Percentiles rank a stretch among this genome's conserved stretches.
These are phyloP conservation scores for Kluyveromyces marxianus DNA, from an alignment of 1,139 yeast species.

Conservation along the genomic window DNA sequence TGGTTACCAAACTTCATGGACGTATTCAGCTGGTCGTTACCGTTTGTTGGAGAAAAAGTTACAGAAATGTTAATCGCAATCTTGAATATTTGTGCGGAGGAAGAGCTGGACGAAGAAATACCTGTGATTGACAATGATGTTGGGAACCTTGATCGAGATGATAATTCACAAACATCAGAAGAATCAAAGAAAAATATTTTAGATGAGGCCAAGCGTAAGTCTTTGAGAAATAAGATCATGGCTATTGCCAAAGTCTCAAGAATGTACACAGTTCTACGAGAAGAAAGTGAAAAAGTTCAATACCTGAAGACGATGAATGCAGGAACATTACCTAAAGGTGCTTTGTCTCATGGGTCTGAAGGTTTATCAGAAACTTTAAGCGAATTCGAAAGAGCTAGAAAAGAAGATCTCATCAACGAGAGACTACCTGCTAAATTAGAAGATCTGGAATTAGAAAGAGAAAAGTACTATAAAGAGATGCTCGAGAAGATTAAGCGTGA, in stretches of 20 bases:
- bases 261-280: conserved; percentile 84
- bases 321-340: conserved; percentile 78
- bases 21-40: conserved; percentile 94
- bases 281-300: conserved; percentile 82
- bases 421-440: conserved; percentile 78
- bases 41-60: conserved; percentile 95
- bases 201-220: conserved; percentile 35
- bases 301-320: conserved; percentile 66
- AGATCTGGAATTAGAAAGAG: conserved; percentile 43
- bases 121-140: conserved; percentile 24
- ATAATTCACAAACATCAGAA: conserved; percentile 1
- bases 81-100: conserved; percentile 89
- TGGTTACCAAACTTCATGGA: conserved; percentile 98
- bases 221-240: conserved; percentile 78
- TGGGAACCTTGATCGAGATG: conserved; percentile 7
- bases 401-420: conserved; percentile 78
- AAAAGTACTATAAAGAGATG: conserved; percentile 35
- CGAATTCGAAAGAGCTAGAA: conserved; percentile 77
- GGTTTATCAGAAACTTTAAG: conserved; percentile 65
- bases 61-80: conserved; percentile 91
- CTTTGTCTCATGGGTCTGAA: conserved; percentile 74
- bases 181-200: conserved; percentile 15
- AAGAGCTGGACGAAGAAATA: conserved; percentile 65
- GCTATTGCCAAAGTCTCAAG: conserved; percentile 94
- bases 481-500: conserved; percentile 13